Percentiles rank a stretch among this genome's conserved stretches.
Conservation (phyloP, 306 rosid genomes). For the Dryas drummondii region DNA sequence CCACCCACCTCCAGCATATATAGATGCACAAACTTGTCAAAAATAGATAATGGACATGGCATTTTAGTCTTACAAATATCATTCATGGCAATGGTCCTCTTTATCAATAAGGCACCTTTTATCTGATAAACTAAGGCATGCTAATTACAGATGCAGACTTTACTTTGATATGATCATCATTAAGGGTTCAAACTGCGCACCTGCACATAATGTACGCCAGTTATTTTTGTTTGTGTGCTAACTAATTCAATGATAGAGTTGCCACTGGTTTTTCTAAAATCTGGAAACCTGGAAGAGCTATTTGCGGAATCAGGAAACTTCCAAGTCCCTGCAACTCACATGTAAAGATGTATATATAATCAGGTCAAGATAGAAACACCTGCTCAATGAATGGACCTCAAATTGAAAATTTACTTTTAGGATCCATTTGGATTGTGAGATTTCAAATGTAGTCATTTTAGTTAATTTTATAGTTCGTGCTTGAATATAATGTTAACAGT, state of each 20-base stretch:
- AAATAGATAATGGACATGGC: not conserved
- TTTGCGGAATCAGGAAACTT: conserved; percentile 73
- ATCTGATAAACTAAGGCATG: not conserved
- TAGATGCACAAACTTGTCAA: not conserved
- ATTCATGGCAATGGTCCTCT: not conserved
- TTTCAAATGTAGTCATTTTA: not conserved
- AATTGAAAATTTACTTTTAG: not conserved
- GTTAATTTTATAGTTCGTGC: not conserved
- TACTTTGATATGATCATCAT: conserved; percentile 2
- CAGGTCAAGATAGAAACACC: conserved; percentile 16
- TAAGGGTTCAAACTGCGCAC: conserved; percentile 44
- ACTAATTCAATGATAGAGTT: conserved; percentile 85
- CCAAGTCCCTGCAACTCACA: conserved; percentile 81
- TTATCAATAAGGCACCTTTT: not conserved
- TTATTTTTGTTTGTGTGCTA: conserved; percentile 89
- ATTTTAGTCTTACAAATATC: not conserved
- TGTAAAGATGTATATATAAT: conserved; percentile 12
- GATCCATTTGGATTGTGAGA: not conserved
- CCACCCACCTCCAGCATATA: not conserved
- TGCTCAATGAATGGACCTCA: not conserved
- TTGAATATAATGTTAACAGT: not conserved
- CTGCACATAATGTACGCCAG: conserved; percentile 97
- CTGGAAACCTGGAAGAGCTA: conserved; percentile 77
- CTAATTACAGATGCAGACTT: not conserved
- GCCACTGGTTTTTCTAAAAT: conserved; percentile 75